Evolutionary conservation across 371 early-diverging fungal species (phyloP), one percentile per base, ranked within the genome.

Genomic region (Haplosporangium sp.): DNA sequence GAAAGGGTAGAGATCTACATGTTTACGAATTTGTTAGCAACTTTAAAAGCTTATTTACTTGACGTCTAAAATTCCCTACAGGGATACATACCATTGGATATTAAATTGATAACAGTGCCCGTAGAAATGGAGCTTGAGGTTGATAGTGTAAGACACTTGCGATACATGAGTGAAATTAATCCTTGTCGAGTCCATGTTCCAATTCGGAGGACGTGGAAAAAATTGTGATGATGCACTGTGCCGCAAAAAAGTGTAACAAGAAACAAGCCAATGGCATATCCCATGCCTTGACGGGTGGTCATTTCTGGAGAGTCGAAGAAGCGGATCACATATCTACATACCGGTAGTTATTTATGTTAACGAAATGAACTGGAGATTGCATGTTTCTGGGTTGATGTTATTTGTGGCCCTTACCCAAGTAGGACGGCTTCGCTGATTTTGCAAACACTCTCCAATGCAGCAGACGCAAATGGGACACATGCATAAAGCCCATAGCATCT

Each of bases 361-460:
- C 37, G 39, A 20, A 17, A 6, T 55, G 10, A 20, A 47, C 56
- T 6, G 39, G 19, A 45, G 34, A 27, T 27, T 27, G 27, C 27
- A 27, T 27, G 27, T 27, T 27, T 27, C 27, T 27, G 27, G 27
- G 27, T 27, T 27, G 27, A 27, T 27, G 27, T 27, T 42, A 45
- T 20, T 11, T 11, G 39, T 2, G 13, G 7, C 2, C n/a, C 60
- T 4, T 27, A 84, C 78, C 84, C 84, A 69, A 84, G 65, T 20
- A 84, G 75, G 27, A 84, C 68, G 2, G 84, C 82, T 27, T 82
- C 84, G 17, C 72, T 59, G 61, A 84, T 82, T 71, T 84, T 82
- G 63, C 72, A 77, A 39, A 56, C 68, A 67, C 70, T 67, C 65
- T 83, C 83, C 11, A 72, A 2, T 34, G 64, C 10, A 15, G 74